Percentiles rank a stretch among this genome's conserved stretches.
Evolutionary conservation across 2,329 filamentous ascomycete species (phyloP).

Genomic region (Colletotrichum costaricense): DNA sequence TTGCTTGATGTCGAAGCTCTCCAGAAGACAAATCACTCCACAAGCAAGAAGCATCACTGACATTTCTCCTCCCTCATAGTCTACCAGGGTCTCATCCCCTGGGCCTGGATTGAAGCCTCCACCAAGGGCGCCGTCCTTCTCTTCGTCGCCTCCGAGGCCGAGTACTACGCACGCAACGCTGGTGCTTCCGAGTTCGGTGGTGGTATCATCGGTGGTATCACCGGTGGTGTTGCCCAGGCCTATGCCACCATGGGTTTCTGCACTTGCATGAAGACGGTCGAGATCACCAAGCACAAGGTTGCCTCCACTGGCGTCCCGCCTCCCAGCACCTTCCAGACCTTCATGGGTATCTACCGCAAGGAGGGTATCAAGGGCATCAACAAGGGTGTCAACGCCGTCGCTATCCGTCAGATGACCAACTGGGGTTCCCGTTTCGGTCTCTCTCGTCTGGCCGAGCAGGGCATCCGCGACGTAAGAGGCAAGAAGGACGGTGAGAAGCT

Average conservation of each 20-base stretch:
- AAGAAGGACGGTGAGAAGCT: constrained; percentile 88
- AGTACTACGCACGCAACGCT: constrained; percentile 87
- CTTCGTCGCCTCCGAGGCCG: constrained; percentile 98
- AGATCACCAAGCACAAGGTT: constrained; percentile 98
- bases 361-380: constrained; percentile 98
- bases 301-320: constrained; percentile 85
- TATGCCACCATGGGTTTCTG: constrained; percentile 99
- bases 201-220: constrained; percentile 92
- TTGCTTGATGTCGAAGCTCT: neutral
- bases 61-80: constrained; percentile 64
- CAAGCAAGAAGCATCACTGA: constrained; percentile 38
- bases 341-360: constrained; percentile 95
- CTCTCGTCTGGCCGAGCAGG: constrained; percentile 88
- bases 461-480: constrained; percentile 81
- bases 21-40: neutral
- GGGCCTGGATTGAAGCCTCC: constrained; percentile 99
- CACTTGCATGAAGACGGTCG: constrained; percentile 99
- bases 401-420: constrained; percentile 99
- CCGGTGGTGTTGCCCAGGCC: constrained; percentile 94
- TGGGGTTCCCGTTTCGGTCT: constrained; percentile 98
- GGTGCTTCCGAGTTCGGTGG: constrained; percentile 89
- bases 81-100: constrained; percentile 99
- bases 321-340: constrained; percentile 91
- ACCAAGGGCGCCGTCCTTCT: constrained; percentile 99
- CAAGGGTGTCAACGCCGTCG: constrained; percentile 97